Evolutionary conservation across 768 basidiomycete genomes (phyloP).

Genomic region (Russula sp.): DNA sequence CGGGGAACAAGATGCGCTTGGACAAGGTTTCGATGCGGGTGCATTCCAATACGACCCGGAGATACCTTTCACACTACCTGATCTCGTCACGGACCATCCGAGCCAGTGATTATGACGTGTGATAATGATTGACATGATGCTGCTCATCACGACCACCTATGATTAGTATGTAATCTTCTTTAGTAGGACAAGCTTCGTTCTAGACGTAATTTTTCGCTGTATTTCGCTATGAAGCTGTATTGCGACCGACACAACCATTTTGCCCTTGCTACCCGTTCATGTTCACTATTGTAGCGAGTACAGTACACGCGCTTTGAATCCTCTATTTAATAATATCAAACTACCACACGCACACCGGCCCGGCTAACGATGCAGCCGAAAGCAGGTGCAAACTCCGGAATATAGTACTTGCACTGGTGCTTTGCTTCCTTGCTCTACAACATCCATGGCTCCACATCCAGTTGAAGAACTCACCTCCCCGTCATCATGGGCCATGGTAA

Average conservation of each 20-base stretch:
- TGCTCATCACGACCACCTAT: constrained; percentile 1
- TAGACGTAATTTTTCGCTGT: constrained; percentile 12
- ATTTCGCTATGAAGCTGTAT: constrained; percentile 10
- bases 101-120: not conserved
- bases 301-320: not conserved
- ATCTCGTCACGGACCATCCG: constrained; percentile 22
- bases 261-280: not conserved
- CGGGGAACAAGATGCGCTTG: constrained; percentile 37
- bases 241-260: not conserved
- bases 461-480: constrained; percentile 72
- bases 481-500: constrained; percentile 82
- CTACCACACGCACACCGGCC: not conserved
- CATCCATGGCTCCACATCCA: constrained; percentile 53
- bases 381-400: not conserved
- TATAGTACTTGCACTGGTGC: not conserved
- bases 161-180: constrained; percentile 12
- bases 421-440: not conserved
- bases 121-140: constrained; percentile 1
- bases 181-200: constrained; percentile 5
- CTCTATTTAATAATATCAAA: not conserved
- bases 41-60: constrained; percentile 75
- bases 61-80: constrained; percentile 55
- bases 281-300: constrained; percentile 6
- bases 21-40: constrained; percentile 61
- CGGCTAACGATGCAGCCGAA: constrained; percentile 7